phyloP scores from a whole-genome alignment of 768 basidiomycete species.

The Coprinellus micaceus region DNA sequence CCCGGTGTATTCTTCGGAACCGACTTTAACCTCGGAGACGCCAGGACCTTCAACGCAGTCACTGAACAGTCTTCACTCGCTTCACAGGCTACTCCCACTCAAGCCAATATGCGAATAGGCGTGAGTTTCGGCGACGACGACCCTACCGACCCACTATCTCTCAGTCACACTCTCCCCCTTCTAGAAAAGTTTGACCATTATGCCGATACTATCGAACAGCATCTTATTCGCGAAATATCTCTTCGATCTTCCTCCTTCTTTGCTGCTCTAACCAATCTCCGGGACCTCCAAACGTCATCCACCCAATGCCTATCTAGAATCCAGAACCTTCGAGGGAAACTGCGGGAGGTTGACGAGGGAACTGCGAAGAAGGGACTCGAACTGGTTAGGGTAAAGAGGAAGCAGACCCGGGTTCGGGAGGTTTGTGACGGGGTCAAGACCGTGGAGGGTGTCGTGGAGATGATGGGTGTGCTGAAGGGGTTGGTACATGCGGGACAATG shows the following conservation, averaged over 20 bases:
- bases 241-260: conserved; percentile 92
- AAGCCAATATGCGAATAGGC: conserved; percentile 1
- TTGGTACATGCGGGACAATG: conserved; percentile 86
- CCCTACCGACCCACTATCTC: conserved; percentile 51
- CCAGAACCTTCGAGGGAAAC: conserved; percentile 60
- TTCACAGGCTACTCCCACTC: conserved; percentile 17
- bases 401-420: conserved; percentile 54
- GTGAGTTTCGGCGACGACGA: conserved; percentile 24
- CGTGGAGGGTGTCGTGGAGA: conserved; percentile 71
- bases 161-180: conserved; percentile 66
- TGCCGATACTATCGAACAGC: conserved; percentile 90
- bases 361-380: conserved; percentile 78
- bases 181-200: conserved; percentile 90
- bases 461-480: conserved; percentile 64
- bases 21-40: conserved; percentile 78
- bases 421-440: conserved; percentile 62
- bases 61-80: conserved; percentile 50
- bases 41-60: conserved; percentile 71
- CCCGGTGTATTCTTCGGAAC: conserved; percentile 78
- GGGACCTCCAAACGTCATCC: conserved; percentile 88
- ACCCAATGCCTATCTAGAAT: conserved; percentile 78
- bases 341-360: conserved; percentile 72
- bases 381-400: conserved; percentile 61
- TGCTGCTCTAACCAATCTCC: conserved; percentile 89
- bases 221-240: conserved; percentile 90